Conservation (phyloP, 306 rosid species). For the Gastrolobium bilobum region DNA sequence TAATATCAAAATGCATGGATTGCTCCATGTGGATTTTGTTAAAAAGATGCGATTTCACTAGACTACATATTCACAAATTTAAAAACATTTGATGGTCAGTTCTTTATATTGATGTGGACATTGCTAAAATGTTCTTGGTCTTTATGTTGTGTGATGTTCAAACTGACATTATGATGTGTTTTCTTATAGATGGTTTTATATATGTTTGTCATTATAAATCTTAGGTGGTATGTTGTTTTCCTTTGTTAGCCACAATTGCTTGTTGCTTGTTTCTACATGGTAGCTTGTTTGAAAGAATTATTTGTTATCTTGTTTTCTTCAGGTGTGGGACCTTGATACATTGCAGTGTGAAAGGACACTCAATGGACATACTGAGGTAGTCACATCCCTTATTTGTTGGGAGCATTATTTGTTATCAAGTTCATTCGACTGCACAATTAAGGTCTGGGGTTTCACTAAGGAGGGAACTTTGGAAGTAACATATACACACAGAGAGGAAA, state of each 20-base stretch:
- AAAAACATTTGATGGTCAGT: too few relatives aligned
- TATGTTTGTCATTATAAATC: neutral
- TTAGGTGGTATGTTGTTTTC: neutral
- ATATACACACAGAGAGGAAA: constrained; percentile 45
- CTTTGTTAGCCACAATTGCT: neutral
- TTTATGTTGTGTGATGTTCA: neutral
- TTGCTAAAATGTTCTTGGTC: neutral
- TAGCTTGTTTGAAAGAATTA: neutral
- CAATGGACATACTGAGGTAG: constrained; percentile 49
- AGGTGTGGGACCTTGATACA: constrained; percentile 63
- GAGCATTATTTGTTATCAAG: constrained; percentile 49
- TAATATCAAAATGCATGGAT: neutral
- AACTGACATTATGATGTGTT: neutral
- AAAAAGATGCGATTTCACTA: neutral
- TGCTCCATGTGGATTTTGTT: neutral
- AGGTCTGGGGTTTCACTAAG: constrained; percentile 53
- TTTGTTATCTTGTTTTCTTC: neutral
- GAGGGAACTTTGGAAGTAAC: constrained; percentile 42
- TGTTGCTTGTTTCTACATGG: neutral
- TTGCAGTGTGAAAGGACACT: constrained; percentile 57
- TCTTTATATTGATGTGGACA: neutral
- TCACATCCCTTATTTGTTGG: constrained; percentile 66
- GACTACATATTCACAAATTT: neutral
- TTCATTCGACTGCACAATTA: constrained; percentile 50
- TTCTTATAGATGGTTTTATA: neutral